Base-by-base conservation (phyloP, 495 filamentous ascomycete species). In the Aspergillus baeticus region DNA sequence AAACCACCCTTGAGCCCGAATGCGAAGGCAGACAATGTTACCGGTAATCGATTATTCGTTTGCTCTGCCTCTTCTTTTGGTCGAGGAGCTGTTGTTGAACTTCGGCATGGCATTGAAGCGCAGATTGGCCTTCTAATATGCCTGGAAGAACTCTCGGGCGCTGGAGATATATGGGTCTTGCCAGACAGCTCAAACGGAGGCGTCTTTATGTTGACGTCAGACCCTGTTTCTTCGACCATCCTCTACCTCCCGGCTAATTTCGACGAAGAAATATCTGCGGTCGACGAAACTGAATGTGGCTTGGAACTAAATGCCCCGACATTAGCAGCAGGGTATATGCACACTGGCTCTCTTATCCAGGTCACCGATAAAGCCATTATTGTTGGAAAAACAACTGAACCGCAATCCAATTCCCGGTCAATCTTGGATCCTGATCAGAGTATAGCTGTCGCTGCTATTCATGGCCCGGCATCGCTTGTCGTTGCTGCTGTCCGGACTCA, bases 91-190 rank as follows among this genome's bases (percentile, higher is more conserved):
- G 75, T 95, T 5, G 79, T 83, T 20, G 89, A 95, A 61, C 75
- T 89, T 48, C 77, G 88, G 58, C 79, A 86, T 66, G 89, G 91
- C 6, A 69, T 89, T 26, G 83, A 88, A 61, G 90, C 87, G 13
- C 79, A 77, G 46, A 83, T 87, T 55, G 82, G 79, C 2, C 46
- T 86, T 10, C 76, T 81, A 4, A 72, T 85, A 31, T 75, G 78
- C 8, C 45, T 76, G 21, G 72, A 70, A n/a, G 69, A 71, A 20
- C 44, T 76, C 0, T 66, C 66, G 3, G 62, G 63, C 34, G 61
- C 72, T 15, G 59, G 69, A 46, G 69, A 70, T 10, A 69, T 89
- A 35, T 74, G 86, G 55, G 76, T 79, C 10, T 68, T 84, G 50
- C 69, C 76, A 15, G 75, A 81, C 54, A 60, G 60, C 20, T 70